Percentiles rank a stretch among this genome's conserved stretches.
These are phyloP conservation scores for Mycosphaerelloides madeirae DNA, from an alignment of 2,329 filamentous ascomycete genomes.

Conservation along the genomic window DNA sequence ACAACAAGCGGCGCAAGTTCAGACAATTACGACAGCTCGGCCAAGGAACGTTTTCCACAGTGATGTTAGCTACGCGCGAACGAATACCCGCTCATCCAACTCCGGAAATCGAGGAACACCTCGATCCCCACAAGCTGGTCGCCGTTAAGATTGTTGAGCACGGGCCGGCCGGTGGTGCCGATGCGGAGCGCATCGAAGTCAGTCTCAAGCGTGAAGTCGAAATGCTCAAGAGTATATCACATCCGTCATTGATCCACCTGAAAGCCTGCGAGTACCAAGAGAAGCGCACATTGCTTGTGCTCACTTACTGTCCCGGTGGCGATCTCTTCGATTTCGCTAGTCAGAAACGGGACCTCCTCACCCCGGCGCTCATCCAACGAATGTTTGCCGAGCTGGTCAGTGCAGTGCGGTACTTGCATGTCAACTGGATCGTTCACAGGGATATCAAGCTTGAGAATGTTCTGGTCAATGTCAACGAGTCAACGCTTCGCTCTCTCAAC, in stretches of 20 bases:
- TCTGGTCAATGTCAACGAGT: conserved; percentile 73
- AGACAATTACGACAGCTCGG: conserved; percentile 75
- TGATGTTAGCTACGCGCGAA: conserved; percentile 83
- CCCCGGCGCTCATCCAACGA: conserved; percentile 65
- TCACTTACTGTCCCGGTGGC: conserved; percentile 89
- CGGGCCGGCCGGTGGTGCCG: conserved; percentile 86
- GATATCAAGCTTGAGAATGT: conserved; percentile 99
- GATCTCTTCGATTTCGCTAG: conserved; percentile 92
- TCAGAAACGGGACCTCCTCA: conserved; percentile 62
- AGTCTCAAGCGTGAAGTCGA: conserved; percentile 92
- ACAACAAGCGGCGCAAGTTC: conserved; percentile 75
- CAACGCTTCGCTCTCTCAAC: conserved; percentile 55
- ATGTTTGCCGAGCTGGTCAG: conserved; percentile 87
- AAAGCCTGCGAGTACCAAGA: conserved; percentile 87
- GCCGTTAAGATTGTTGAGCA: conserved; percentile 95
- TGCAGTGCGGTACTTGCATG: conserved; percentile 81
- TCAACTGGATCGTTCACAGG: conserved; percentile 81
- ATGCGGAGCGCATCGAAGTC: conserved; percentile 87
- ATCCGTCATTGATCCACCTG: conserved; percentile 85
- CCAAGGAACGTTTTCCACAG: conserved; percentile 91
- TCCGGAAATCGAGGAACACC: conserved; percentile 43
- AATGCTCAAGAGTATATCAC: conserved; percentile 80
- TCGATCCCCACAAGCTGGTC: conserved; percentile 74
- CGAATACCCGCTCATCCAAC: conserved; percentile 39
- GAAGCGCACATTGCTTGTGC: conserved; percentile 73